These are phyloP conservation scores for Orobanche coerulescens DNA, from an alignment of 257 asterid species.

Conservation along the genomic window DNA sequence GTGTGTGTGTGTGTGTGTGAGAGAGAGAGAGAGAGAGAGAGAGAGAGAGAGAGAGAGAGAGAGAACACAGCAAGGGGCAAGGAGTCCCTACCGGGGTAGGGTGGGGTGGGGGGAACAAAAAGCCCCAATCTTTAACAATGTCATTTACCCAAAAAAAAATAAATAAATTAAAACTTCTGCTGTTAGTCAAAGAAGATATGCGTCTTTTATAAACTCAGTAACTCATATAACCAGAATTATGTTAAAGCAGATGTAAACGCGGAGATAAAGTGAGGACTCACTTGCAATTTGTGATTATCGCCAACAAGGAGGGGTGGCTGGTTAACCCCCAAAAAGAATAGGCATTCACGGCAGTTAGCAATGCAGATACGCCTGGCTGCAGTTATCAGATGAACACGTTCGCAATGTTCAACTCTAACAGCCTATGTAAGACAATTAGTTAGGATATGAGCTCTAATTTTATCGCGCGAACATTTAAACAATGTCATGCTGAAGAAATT, in stretches of 20 bases:
- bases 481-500: constrained; percentile 6
- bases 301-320: constrained; percentile 94
- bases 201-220: not conserved
- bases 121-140: too few species aligned
- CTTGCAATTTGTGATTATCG: constrained; percentile 98
- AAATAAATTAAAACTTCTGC: too few species aligned
- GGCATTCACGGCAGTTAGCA: constrained; percentile 93
- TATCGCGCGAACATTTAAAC: not conserved
- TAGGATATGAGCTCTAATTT: constrained; percentile 14
- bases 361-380: constrained; percentile 90
- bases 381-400: constrained; percentile 87
- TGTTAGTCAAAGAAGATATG: too few species aligned
- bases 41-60: too few species aligned
- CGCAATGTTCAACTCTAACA: constrained; percentile 94
- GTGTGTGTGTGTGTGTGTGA: too few species aligned
- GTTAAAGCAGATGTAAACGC: constrained; percentile 12
- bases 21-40: too few species aligned
- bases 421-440: constrained; percentile 45
- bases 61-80: too few species aligned
- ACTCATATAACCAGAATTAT: constrained; percentile 1
- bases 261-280: constrained; percentile 18
- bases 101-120: too few species aligned
- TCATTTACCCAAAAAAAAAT: too few species aligned
- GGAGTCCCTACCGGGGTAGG: too few species aligned
- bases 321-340: constrained; percentile 93